Evolutionary conservation across 768 basidiomycete genomes (phyloP), one percentile per base, ranked within the genome.

Genomic region (Coprinopsis cinerea): DNA sequence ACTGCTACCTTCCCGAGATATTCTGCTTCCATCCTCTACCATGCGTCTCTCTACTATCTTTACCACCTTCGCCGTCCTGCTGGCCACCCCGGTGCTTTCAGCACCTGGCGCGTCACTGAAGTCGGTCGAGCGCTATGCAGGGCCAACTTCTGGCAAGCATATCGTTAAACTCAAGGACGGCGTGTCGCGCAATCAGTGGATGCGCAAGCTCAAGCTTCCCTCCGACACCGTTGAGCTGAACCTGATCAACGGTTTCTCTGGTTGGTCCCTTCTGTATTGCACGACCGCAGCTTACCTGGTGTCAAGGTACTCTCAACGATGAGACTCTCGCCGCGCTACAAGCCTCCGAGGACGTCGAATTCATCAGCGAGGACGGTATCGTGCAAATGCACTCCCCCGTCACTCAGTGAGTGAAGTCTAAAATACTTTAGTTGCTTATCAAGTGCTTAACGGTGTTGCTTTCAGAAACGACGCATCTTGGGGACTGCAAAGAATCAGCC

Each of bases 391-490:
- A 59, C n/a, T 36, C 43, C 15, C 4, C 7, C 9, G 35, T 43
- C 24, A 58, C 60, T 13, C 59, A 65, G 63, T 61, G 26, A 5
- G 54, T 18, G n/a, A n/a, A n/a, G n/a, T n/a, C n/a, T 39, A 17
- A 10, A 10, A 10, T 10, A 9, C 11, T 6, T 39, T 39, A 9
- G 6, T 18, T 17, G 18, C 17, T 10, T 18, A 24, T 43, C 18
- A 11, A 26, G 22, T 10, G 25, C 24, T 43, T 23, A 43, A 23
- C 24, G 9, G 11, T 26, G 22, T 4, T 23, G 9, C n/a, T n/a
- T n/a, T n/a, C n/a, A 67, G 65, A 49, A 61, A 56, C 11, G 59
- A 68, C 49, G 67, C 67, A 0, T 60, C 67, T 14, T 69, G 67
- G 68, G 67, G 67, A n/a, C 51, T 69, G 28, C 50, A 59, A 20